A percentile compares a stretch with the other conserved stretches of the same genome.
Evolutionary conservation across 257 asterid genomes (phyloP).

Genomic region (Osmanthus fragrans): DNA sequence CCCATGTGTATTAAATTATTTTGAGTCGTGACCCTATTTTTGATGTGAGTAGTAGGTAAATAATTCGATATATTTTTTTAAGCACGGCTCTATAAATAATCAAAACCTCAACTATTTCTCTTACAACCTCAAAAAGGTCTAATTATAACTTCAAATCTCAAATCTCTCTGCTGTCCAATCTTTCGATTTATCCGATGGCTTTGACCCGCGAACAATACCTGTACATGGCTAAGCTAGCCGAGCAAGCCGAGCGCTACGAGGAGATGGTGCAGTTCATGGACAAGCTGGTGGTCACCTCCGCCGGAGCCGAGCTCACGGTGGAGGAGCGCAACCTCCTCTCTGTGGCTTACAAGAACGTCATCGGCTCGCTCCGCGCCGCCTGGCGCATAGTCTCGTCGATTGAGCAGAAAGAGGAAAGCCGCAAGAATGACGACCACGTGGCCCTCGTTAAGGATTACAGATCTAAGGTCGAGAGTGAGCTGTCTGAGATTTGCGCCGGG

Average conservation of each 20-base stretch:
- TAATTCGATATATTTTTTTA: too few relatives aligned
- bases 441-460: constrained; percentile 61
- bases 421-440: constrained; percentile 75
- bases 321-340: constrained; percentile 75
- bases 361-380: constrained; percentile 77
- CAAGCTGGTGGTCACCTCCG: constrained; percentile 38
- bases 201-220: constrained; percentile 63
- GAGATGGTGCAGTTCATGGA: constrained; percentile 82
- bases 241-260: constrained; percentile 75
- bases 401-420: constrained; percentile 71
- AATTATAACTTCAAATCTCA: neutral
- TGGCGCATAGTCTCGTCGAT: constrained; percentile 72
- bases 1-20: too few relatives aligned
- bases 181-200: constrained; percentile 29
- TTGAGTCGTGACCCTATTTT: too few relatives aligned
- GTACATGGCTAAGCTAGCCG: constrained; percentile 71
- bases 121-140: constrained; percentile 6
- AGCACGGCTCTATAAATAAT: too few relatives aligned
- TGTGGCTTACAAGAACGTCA: constrained; percentile 72
- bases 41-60: too few relatives aligned
- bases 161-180: neutral
- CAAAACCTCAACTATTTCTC: neutral
- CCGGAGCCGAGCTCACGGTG: constrained; percentile 50
- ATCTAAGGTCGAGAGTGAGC: constrained; percentile 66
- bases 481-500: constrained; percentile 56